Evolutionary conservation across 768 basidiomycete species (phyloP), one percentile per base, ranked within the genome.

Genomic region (Psilocybe azurescens): DNA sequence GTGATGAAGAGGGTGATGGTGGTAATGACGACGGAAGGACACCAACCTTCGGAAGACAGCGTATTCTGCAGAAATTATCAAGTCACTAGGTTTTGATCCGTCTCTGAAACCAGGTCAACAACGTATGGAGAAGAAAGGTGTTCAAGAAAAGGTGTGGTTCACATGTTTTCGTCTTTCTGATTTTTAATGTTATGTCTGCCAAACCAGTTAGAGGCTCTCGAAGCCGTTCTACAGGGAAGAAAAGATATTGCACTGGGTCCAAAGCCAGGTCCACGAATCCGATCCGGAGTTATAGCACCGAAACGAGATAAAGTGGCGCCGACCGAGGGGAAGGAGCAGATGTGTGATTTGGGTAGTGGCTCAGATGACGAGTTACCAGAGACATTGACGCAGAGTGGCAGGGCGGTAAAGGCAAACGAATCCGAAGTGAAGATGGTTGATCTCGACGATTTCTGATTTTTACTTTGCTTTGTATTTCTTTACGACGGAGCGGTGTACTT

Each of bases 41-140:
- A 53, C 61, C 14, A 59, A 38, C 30, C 62, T 58, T 28, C 56
- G 46, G 11, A 68, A 66, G 56, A 59, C 65, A 18, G 64, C 85
- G 1, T 94, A 89, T 72, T 87, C 88, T 41, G 86, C 89, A 0
- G 78, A 79, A 53, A 73, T 90, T 24, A 86, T 95, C 69, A 88
- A 88, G 69, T 79, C 83, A 4, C 78, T 95, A 3, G 93, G 93
- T 1, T 95, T 94, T 61, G 91, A 95, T 74, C 93, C 93, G 28
- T 85, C 86, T 2, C 69, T 79, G 7, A 88, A 86, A 68, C 73
- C 77, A 47, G 86, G 86, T 1, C 81, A 78, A 44, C 75, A 76
- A 44, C 79, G 78, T 60, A 66, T 65, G 24, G 76, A 78, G 38
- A 76, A 81, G 51, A 68, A 73, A 8, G 77, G 74, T 10, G 72